phyloP scores from a whole-genome alignment of 768 basidiomycete genomes.

The Filobasidium wieringae region DNA sequence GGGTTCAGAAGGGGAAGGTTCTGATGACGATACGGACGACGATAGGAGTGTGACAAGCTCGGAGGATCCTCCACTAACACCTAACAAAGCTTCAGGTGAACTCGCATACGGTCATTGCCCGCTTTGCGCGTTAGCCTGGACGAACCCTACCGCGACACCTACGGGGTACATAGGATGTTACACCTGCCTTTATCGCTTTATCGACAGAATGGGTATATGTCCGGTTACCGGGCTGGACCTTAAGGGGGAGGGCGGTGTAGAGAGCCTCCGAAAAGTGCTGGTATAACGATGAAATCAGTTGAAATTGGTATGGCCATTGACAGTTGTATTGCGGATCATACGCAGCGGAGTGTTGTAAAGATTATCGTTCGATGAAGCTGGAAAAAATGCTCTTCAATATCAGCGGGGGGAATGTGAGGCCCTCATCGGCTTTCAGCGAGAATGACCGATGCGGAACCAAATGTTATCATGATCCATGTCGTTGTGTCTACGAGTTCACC shows the following conservation, averaged over 20 bases:
- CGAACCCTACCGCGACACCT: conserved; percentile 79
- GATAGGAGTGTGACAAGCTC: not conserved
- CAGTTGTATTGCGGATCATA: too few species aligned
- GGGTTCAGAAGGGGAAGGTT: not conserved
- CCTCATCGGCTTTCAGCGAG: too few species aligned
- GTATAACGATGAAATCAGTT: not conserved
- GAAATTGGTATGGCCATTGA: too few species aligned
- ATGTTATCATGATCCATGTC: too few species aligned
- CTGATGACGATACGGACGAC: not conserved
- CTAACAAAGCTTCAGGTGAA: conserved; percentile 44
- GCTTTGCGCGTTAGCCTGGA: conserved; percentile 57
- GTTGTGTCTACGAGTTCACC: too few species aligned
- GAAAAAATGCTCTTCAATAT: too few species aligned
- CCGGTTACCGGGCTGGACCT: conserved; percentile 68
- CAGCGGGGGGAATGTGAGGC: too few species aligned
- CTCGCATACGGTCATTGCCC: conserved; percentile 71
- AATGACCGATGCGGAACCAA: too few species aligned
- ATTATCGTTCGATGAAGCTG: too few species aligned
- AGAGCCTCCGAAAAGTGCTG: conserved; percentile 78
- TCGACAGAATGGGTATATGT: conserved; percentile 65
- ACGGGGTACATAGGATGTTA: conserved; percentile 95
- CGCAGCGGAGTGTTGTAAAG: too few species aligned
- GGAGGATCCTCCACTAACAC: conserved; percentile 3
- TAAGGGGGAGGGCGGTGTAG: conserved; percentile 45
- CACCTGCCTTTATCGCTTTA: conserved; percentile 72